Base-by-base conservation (phyloP, 2,329 filamentous ascomycete genomes). In the Aspergillus intermedius region DNA sequence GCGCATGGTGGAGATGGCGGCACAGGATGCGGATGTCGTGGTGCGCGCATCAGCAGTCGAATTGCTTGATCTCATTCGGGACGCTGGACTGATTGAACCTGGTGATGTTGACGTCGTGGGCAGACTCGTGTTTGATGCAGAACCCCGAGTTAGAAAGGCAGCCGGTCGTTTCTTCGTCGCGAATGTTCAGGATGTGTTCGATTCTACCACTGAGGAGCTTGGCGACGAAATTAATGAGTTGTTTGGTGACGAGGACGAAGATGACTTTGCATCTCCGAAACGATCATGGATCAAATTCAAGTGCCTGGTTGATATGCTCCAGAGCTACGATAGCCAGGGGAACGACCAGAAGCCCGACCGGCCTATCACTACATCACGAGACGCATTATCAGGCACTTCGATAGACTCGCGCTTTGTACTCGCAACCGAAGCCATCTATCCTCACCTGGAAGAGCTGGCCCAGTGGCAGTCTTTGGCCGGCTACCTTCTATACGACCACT, bases 401-500 rank as follows among this genome's bases (percentile, higher is more conserved):
- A 76, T 84, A 1, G 89, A 95, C 54, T 93, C 89, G 0, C 82
- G 91, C 45, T 90, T 94, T 59, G 86, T 87, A 3, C 78, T 95
- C 23, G 91, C 91, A 15, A 87, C 90, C 0, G 87, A 95, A 65
- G 87, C 84, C 0, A 77, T 97, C 4, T 95, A 88, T 60, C 87
- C 93, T 54, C 85, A 86, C 58, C 80, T 96, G 51, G 76, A 82
- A 0, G 88, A 93, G 59, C 78, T 96, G 25, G 81, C 83, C 56
- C 83, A 90, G 49, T 98, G 93, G 93, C 88, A 95, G 62, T 79
- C 87, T 4, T 71, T 98, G 49, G 86, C 90, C 22, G 90, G 90
- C 13, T 98, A 96, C 66, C 78, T 98, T 5, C 76, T 98, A 2
- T 95, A 88, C 64, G 93, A 98, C 60, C 91, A 97, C 67, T 93